Evolutionary conservation across 306 rosid species (phyloP), one percentile per base, ranked within the genome.

Genomic region (Crataegus laevigata): DNA sequence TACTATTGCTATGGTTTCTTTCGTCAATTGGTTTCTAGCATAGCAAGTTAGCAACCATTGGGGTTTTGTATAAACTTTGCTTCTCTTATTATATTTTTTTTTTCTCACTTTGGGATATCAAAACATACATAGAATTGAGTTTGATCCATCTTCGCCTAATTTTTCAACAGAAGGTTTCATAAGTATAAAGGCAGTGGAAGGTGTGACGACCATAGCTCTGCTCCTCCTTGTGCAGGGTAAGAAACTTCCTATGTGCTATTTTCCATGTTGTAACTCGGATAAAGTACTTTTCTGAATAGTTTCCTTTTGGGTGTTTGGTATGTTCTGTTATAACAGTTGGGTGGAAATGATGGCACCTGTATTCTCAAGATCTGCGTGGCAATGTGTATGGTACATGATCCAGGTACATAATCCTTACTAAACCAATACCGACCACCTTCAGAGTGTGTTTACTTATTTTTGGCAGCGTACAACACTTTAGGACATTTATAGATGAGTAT

Each of bases 271-370:
- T 75, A 29, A 12, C 50, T 69, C 38, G 18, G 45, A 68, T 69
- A 40, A 58, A 15, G 43, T 64, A 63, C 22, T 78, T 63, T 81
- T 22, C 45, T 17, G 74, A 65, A 21, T 47, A 45, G 40, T 54
- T 72, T 68, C 24, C 58, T 64, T 77, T 71, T 0, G 80, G 76
- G 38, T 71, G 38, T 66, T 63, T 73, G 68, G 80, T 59, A 55
- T 76, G 78, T 34, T 75, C 72, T 74, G 69, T 80, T 32, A 15
- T 64, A 50, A 62, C 87, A 94, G 98, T 72, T 94, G 97, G 97
- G 98, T 94, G 82, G 98, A 94, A 88, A 91, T 91, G 96, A 94
- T 94, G 98, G 98, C 96, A 50, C 98, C 98, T 2, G 98, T 94
- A 81, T 91, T 94, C 77, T 86, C 98, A 52, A 89, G 80, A 75